Conservation (phyloP, 495 filamentous ascomycete species). For the Tuber borchii region DNA sequence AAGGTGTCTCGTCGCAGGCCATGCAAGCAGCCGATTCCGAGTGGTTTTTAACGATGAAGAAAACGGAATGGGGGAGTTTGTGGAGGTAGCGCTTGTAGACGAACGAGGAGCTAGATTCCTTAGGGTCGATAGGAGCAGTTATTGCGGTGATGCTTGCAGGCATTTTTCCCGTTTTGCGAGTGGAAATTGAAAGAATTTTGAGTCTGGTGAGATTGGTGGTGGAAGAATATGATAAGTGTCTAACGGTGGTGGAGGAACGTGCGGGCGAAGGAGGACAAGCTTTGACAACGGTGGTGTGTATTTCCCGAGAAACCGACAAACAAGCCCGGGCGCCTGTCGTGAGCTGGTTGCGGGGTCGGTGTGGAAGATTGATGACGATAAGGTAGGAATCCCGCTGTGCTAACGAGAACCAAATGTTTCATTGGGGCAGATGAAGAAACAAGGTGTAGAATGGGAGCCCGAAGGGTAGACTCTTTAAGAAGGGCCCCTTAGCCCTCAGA, state of each 20-base stretch:
- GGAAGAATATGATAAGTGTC: not conserved
- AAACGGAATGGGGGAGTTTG: slow-evolving; percentile 22
- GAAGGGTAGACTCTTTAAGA: not conserved
- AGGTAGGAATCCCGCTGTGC: not conserved
- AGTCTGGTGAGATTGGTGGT: not conserved
- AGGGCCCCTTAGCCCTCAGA: not conserved
- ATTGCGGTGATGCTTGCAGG: not conserved
- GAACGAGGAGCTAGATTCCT: not conserved
- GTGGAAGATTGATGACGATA: not conserved
- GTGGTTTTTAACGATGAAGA: slow-evolving; percentile 6
- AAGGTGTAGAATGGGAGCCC: not conserved
- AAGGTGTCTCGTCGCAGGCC: slow-evolving; percentile 18
- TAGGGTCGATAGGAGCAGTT: not conserved
- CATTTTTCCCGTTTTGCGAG: not conserved
- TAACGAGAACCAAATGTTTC: not conserved
- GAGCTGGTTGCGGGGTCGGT: not conserved
- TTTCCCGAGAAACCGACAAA: not conserved
- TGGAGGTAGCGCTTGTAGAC: slow-evolving; percentile 25
- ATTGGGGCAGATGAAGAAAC: not conserved
- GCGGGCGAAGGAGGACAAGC: not conserved
- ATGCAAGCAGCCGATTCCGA: slow-evolving; percentile 9
- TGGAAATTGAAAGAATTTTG: not conserved
- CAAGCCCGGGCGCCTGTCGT: not conserved
- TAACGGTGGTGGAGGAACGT: not conserved
- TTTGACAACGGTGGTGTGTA: not conserved